Conservation (phyloP, 371 early-diverging fungal genomes). For the Syncephalastrum racemosum region DNA sequence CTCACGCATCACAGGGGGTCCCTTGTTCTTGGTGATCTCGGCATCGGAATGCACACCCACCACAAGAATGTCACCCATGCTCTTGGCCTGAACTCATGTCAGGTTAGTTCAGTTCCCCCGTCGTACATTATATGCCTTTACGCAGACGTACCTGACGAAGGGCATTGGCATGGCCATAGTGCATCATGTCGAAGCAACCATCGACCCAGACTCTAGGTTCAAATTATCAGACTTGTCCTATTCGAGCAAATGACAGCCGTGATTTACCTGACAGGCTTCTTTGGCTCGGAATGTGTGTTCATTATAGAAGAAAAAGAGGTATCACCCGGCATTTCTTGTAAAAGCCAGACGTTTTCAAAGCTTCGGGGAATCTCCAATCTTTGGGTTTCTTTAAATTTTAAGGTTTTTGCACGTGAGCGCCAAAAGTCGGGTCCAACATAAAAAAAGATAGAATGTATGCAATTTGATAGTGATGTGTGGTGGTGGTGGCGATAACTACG, state of each 20-base stretch:
- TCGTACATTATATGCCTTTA: background rate
- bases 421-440: too few species aligned
- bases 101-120: too few species aligned
- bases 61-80: slow-evolving; percentile 90
- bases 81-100: slow-evolving; percentile 66
- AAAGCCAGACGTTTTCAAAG: too few species aligned
- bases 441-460: too few species aligned
- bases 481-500: too few species aligned
- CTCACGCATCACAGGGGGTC: slow-evolving; percentile 95
- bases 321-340: too few species aligned
- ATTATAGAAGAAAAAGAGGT: slow-evolving; percentile 5
- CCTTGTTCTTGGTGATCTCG: slow-evolving; percentile 91
- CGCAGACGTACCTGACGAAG: slow-evolving; percentile 76
- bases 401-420: too few species aligned
- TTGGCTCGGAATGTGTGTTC: slow-evolving; percentile 11
- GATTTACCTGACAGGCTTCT: slow-evolving; percentile 15
- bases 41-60: slow-evolving; percentile 96
- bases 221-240: background rate
- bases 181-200: slow-evolving; percentile 97
- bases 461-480: too few species aligned
- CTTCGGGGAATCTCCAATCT: too few species aligned
- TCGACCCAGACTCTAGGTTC: slow-evolving; percentile 77
- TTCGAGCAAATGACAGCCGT: background rate
- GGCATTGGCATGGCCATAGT: slow-evolving; percentile 96
- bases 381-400: too few species aligned